These are phyloP conservation scores for Chrysanthemum lavandulifolium DNA, from an alignment of 129 eudicot species.

Conservation along the genomic window DNA sequence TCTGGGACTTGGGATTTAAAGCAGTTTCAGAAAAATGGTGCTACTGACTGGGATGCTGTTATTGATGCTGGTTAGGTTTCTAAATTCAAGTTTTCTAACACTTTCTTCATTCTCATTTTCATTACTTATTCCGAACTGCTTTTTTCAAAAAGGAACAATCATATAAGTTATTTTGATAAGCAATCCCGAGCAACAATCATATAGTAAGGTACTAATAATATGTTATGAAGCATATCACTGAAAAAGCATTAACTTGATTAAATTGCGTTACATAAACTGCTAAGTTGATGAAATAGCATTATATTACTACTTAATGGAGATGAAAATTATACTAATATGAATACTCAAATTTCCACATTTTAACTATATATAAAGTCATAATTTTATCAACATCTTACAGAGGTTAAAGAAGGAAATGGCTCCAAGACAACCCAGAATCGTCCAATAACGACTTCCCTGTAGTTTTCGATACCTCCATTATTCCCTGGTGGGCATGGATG, in stretches of 20 bases:
- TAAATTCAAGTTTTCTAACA: too few relatives aligned
- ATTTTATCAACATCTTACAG: slow-evolving; percentile 38
- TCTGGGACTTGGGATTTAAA: slow-evolving; percentile 91
- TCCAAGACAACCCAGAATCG: slow-evolving; percentile 71
- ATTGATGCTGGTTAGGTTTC: slow-evolving; percentile 87
- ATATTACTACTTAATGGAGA: not conserved
- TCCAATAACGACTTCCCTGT: slow-evolving; percentile 78
- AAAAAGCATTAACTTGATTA: too few relatives aligned
- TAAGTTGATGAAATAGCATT: too few relatives aligned
- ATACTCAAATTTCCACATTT: not conserved
- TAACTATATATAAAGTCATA: not conserved
- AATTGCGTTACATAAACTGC: too few relatives aligned
- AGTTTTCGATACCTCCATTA: slow-evolving; percentile 82
- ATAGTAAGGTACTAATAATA: too few relatives aligned
- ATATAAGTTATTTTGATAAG: too few relatives aligned
- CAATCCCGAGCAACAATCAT: too few relatives aligned
- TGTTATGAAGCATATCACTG: too few relatives aligned
- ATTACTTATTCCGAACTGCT: not conserved
- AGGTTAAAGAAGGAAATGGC: slow-evolving; percentile 81
- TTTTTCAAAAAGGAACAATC: too few relatives aligned
- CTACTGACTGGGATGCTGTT: slow-evolving; percentile 85
- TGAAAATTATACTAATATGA: slow-evolving; percentile 1
- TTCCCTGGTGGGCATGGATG: slow-evolving; percentile 99
- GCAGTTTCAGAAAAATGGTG: slow-evolving; percentile 75
- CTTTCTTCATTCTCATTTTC: not conserved